A percentile compares a stretch with the other conserved stretches of the same genome.
These are phyloP conservation scores for Phytophthora vignae DNA, from an alignment of 352 stramenopile genomes.

Conservation along the genomic window DNA sequence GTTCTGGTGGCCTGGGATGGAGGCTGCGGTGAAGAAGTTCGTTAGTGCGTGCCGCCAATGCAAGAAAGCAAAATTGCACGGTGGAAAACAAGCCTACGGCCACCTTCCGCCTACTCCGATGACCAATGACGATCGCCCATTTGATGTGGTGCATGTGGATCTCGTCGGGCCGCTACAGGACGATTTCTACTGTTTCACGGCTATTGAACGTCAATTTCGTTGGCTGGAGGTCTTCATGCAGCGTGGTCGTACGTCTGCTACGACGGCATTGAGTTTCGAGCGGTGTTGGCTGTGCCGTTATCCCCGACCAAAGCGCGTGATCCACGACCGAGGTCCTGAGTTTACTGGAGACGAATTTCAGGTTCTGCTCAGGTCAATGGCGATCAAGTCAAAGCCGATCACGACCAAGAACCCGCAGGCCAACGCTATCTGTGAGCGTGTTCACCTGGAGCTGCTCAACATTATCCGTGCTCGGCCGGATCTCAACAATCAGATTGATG, in stretches of 20 bases:
- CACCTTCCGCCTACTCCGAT: background rate
- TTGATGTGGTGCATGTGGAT: constrained; percentile 8
- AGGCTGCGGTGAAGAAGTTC: constrained; percentile 2
- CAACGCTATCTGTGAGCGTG: constrained; percentile 16
- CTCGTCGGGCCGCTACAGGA: background rate
- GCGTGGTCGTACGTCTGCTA: background rate
- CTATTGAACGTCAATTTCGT: constrained; percentile 6
- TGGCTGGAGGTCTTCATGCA: constrained; percentile 14
- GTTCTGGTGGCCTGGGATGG: constrained; percentile 22
- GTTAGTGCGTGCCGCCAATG: background rate
- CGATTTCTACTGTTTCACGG: constrained; percentile 1
- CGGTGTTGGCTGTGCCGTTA: constrained; percentile 6
- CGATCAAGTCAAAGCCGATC: background rate
- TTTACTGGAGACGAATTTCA: constrained; percentile 19
- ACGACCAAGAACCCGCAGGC: constrained; percentile 7
- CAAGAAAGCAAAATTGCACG: constrained; percentile 5
- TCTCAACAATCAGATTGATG: constrained; percentile 2
- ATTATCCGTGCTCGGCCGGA: background rate
- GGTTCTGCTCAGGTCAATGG: background rate
- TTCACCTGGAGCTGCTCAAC: constrained; percentile 2
- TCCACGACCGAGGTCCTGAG: constrained; percentile 9
- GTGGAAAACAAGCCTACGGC: constrained; percentile 8
- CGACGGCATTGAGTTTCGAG: constrained; percentile 1
- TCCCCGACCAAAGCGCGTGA: constrained; percentile 2
- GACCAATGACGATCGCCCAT: background rate